Base-by-base conservation (phyloP, 768 basidiomycete species). In the Mycena capillaripes region DNA sequence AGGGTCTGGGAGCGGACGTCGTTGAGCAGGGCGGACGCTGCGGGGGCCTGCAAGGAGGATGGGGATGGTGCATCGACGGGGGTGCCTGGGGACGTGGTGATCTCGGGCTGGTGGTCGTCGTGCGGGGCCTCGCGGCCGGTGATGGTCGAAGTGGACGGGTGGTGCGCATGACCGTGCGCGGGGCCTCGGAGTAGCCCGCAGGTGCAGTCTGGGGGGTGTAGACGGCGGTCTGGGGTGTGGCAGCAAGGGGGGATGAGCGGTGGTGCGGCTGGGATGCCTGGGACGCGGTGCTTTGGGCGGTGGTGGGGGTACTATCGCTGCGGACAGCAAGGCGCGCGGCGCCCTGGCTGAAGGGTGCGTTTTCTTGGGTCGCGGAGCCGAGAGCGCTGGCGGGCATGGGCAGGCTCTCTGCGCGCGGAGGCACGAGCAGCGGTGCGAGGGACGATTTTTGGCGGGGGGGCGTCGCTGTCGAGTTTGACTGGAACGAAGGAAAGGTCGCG, bases 391-490 rank as follows among this genome's bases (percentile, higher is more conserved):
- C 66, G n/a, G 81, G 77, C 17, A 81, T 68, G 30, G 83, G 79
- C 38, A 82, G 78, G 53, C 80, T 80, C 57, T 84, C 84, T 30
- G 79, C 74, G 32, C 84, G 84, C 34, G 81, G 80, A 10, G 86
- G 83, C 23, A 86, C 82, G 40, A 82, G 77, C 11, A 86, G 83
- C 8, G 86, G 83, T 0, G 84, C 72, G n/a, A 84, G 82, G 12
- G 81, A 78, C 23, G 81, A 82, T 64, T 83, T 85, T 40, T 76
- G 74, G 36, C 76, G 75, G 27, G 80, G 79, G 29, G 76, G 71
- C 27, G 73, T 79, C 23, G 70, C 34, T 12, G 71, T 66, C 19
- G 78, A 67, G 64, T 77, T 77, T 53, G 72, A 63, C 53, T 77
- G 77, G 76, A 79, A 74, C 76, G 82, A 61, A 69, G 78, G 77